Evolutionary conservation across 2,329 filamentous ascomycete species (phyloP), one percentile per base, ranked within the genome.

Genomic region (Coniochaeta ligniaria): DNA sequence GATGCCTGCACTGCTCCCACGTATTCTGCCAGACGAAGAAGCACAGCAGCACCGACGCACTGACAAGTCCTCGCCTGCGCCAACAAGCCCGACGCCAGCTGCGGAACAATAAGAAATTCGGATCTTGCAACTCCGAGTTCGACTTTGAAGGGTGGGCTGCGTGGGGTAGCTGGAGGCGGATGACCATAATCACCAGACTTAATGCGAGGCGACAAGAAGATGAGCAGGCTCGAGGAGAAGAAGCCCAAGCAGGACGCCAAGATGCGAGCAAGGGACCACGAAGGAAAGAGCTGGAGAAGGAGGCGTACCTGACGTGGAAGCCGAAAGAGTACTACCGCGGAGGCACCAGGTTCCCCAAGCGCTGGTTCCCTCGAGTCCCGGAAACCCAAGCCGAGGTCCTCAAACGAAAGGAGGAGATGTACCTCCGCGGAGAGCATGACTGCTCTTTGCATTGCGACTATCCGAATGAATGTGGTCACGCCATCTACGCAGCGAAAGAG

Each of bases 1-100:
- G 72, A 24, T 75, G 78, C 58, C 71, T 79, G 54, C 67, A 71
- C 43, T 76, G 76, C 69, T 67, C 67, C 59, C 74, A 76, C 67
- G 57, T 56, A 33, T 69, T 73, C 62, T 77, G 76, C 67, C 54
- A 57, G n/a, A 24, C 4, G 31, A 36, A 24, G 12, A 7, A 22
- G 1, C 20, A 20, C 47, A 28, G 6, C 47, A 28, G 17, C 47
- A 52, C 47, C 22, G 69, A 66, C 26, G 63, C 65, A 0, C 66
- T 69, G 22, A 24, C 55, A 7, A 52, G 47, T 22, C 24, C 47
- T 12, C 47, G 14, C 16, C 12, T 52, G 14, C 47, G 57, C 57
- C 22, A 61, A 64, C 31, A 33, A 59, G 31, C 54, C n/a, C 26
- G 45, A 28, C 35, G 36, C 17, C n/a, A 33, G 56, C 52, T 54